Evolutionary conservation across 257 asterid genomes (phyloP).

Genomic region (Lycium barbarum): DNA sequence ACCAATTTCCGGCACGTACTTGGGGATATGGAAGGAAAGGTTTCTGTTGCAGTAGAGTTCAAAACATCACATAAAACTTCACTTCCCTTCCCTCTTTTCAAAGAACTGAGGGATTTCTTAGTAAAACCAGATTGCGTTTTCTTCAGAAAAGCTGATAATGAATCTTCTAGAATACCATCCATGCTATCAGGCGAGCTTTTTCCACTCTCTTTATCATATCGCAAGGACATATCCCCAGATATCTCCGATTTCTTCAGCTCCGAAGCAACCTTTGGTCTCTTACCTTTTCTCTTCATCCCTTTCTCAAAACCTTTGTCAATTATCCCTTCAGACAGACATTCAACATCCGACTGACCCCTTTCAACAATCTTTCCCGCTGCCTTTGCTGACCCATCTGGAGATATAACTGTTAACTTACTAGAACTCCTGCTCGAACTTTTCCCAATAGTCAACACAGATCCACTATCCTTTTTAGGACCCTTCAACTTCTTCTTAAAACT

Average conservation of each 20-base stretch:
- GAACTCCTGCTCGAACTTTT: conserved; percentile 39
- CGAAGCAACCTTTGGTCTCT: conserved; percentile 47
- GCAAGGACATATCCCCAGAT: conserved; percentile 37
- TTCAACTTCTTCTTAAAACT: conserved; percentile 81
- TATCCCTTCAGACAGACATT: conserved; percentile 44
- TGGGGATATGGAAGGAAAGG: conserved; percentile 29
- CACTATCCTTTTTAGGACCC: conserved; percentile 72
- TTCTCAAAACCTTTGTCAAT: conserved; percentile 43
- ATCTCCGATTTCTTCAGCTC: conserved; percentile 37
- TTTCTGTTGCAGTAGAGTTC: conserved; percentile 44
- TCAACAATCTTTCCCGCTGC: conserved; percentile 39
- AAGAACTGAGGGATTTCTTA: conserved; percentile 54
- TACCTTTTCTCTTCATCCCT: conserved; percentile 47
- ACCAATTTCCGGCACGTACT: conserved; percentile 39
- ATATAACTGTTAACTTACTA: conserved; percentile 42
- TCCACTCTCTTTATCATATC: conserved; percentile 48
- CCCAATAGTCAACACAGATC: conserved; percentile 42
- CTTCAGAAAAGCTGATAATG: conserved; percentile 63
- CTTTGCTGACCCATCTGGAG: conserved; percentile 46
- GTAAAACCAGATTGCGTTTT: conserved; percentile 65
- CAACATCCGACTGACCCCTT: conserved; percentile 40
- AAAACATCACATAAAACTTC: conserved; percentile 44
- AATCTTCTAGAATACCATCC: conserved; percentile 66
- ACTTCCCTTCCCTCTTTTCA: conserved; percentile 54
- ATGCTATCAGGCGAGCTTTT: conserved; percentile 29